phyloP scores from a whole-genome alignment of 164 flowering plant genomes.

The Kalanchoe fedtschenkoi region DNA sequence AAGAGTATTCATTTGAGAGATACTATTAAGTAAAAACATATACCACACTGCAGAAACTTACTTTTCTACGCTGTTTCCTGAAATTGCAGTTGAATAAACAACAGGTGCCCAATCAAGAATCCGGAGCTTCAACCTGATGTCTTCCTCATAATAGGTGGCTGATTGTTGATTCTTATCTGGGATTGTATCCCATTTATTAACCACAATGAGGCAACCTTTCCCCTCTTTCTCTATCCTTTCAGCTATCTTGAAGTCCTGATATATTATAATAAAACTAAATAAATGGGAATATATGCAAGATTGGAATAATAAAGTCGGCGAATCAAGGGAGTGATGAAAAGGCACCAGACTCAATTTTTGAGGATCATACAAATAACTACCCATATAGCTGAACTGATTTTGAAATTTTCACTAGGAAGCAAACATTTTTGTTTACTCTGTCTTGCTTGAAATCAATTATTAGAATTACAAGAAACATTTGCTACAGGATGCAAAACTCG shows the following conservation, averaged over 20 bases:
- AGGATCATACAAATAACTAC: neutral
- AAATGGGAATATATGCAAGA: neutral
- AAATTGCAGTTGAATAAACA: conserved; percentile 88
- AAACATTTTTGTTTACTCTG: neutral
- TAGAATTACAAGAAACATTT: neutral
- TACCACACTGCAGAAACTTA: conserved; percentile 23
- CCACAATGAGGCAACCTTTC: conserved; percentile 92
- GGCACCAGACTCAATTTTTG: neutral
- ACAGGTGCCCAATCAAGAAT: conserved; percentile 93
- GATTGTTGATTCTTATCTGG: conserved; percentile 87
- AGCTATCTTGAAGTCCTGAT: conserved; percentile 82
- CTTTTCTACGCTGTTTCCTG: conserved; percentile 80
- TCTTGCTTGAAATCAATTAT: neutral
- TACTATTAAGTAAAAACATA: neutral
- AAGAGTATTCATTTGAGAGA: neutral
- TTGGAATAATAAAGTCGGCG: neutral
- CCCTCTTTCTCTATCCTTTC: conserved; percentile 94
- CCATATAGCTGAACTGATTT: neutral
- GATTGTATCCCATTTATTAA: conserved; percentile 98
- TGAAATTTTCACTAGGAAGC: neutral
- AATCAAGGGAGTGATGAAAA: too few species aligned
- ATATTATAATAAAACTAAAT: neutral
- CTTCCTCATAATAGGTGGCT: conserved; percentile 72
- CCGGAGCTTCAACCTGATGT: conserved; percentile 87
- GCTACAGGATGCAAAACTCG: neutral